Percentiles rank a stretch among this genome's conserved stretches.
Conservation (phyloP, 2,329 filamentous ascomycete genomes). For the Clonostachys chloroleuca region DNA sequence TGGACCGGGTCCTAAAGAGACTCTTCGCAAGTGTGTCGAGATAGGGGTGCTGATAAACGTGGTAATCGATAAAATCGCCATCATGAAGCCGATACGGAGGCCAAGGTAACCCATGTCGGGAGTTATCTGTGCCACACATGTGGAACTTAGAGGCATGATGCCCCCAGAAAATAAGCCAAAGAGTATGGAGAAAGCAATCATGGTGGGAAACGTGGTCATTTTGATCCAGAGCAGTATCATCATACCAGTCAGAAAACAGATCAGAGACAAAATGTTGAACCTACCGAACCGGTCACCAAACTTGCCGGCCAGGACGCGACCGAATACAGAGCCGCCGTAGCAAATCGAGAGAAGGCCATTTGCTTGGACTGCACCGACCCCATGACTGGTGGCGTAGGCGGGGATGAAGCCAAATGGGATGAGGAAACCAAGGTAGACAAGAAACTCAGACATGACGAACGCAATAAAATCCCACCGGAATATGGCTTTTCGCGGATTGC, state of each 20-base stretch:
- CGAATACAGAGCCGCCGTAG: slow-evolving; percentile 51
- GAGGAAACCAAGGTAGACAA: slow-evolving; percentile 19
- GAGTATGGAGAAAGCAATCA: slow-evolving; percentile 15
- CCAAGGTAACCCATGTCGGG: slow-evolving; percentile 18
- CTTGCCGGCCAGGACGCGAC: slow-evolving; percentile 46
- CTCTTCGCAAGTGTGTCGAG: slow-evolving; percentile 7
- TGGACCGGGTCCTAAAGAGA: no score
- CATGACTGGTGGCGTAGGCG: slow-evolving; percentile 42
- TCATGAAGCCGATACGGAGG: slow-evolving; percentile 21
- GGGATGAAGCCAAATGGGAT: slow-evolving; percentile 28
- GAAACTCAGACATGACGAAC: slow-evolving; percentile 12
- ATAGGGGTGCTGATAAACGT: slow-evolving; percentile 14
- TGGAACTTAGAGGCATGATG: slow-evolving; percentile 23
- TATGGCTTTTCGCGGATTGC: not conserved
- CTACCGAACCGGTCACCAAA: slow-evolving; percentile 44
- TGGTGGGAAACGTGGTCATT: slow-evolving; percentile 8
- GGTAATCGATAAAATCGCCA: slow-evolving; percentile 18
- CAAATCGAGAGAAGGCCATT: slow-evolving; percentile 52
- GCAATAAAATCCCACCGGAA: slow-evolving; percentile 10
- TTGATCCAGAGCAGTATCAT: slow-evolving; percentile 22
- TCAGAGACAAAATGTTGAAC: slow-evolving; percentile 33
- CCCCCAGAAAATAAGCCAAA: slow-evolving; percentile 22
- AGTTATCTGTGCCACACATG: slow-evolving; percentile 21
- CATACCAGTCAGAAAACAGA: slow-evolving; percentile 12
- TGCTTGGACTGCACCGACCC: slow-evolving; percentile 40